Conservation (phyloP, 2,329 filamentous ascomycete genomes). For the Fusarium pininemorale region DNA sequence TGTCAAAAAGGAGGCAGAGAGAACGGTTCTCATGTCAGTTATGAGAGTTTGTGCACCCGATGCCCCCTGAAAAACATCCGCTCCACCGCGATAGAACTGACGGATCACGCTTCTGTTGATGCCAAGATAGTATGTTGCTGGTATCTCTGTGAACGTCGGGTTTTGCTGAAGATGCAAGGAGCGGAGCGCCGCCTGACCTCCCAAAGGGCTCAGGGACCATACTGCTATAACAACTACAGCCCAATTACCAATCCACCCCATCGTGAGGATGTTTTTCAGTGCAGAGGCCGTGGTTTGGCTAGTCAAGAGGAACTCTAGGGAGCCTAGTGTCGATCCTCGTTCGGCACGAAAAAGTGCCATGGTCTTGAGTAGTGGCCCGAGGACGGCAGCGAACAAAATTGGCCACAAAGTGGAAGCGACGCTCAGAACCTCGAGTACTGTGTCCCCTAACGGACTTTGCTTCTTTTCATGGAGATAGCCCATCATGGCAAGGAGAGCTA, state of each 20-base stretch:
- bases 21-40: background rate
- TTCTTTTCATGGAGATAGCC: background rate
- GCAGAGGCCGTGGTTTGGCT: background rate
- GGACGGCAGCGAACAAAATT: conserved; percentile 3
- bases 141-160: fast-evolving
- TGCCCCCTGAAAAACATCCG: no score
- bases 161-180: background rate
- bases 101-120: background rate
- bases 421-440: background rate
- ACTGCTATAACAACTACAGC: fast-evolving
- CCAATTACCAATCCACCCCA: background rate
- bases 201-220: background rate
- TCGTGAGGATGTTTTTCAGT: background rate
- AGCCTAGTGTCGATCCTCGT: background rate
- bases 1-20: background rate
- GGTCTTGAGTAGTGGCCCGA: background rate
- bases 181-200: background rate
- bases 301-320: background rate
- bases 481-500: background rate
- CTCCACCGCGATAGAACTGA: no score
- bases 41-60: no score
- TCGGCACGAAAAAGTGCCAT: background rate
- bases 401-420: conserved; percentile 12
- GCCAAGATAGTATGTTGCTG: background rate
- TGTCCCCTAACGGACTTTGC: background rate